Percentiles rank a stretch among this genome's conserved stretches.
Conservation (phyloP, 1,139 yeast genomes). For the Blastobotrys petasosporus region DNA sequence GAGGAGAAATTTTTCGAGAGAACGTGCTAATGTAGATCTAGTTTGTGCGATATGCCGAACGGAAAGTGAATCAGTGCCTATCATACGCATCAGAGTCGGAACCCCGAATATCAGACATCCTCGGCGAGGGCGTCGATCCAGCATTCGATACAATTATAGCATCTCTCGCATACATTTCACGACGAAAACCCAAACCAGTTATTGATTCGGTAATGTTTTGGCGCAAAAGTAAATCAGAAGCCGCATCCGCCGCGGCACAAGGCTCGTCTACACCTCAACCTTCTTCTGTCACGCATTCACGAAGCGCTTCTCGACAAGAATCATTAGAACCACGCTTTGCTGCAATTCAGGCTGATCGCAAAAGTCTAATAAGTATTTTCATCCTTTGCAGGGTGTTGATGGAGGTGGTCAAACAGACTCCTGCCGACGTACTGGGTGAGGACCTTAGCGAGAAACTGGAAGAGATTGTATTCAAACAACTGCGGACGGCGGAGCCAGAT, state of each 20-base stretch:
- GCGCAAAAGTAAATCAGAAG: constrained; percentile 88
- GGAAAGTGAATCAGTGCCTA: constrained; percentile 70
- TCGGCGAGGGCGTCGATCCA: constrained; percentile 83
- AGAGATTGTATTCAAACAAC: constrained; percentile 87
- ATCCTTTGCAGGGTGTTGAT: constrained; percentile 89
- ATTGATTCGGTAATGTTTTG: constrained; percentile 98
- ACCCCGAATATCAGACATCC: constrained; percentile 73
- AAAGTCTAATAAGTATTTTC: constrained; percentile 78
- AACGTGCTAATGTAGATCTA: constrained; percentile 2
- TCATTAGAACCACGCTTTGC: constrained; percentile 53
- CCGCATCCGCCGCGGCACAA: constrained; percentile 57
- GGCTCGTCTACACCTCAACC: not conserved
- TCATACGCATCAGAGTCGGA: constrained; percentile 64
- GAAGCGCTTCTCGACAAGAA: constrained; percentile 12
- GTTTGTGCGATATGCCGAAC: constrained; percentile 88
- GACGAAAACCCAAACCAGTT: constrained; percentile 88
- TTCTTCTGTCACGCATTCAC: constrained; percentile 14
- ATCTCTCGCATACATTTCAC: constrained; percentile 84
- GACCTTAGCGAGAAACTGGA: constrained; percentile 81
- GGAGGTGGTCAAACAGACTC: constrained; percentile 86
- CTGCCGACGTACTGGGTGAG: constrained; percentile 64
- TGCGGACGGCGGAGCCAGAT: constrained; percentile 80
- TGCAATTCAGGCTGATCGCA: constrained; percentile 80
- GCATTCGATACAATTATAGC: constrained; percentile 79
- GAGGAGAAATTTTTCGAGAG: not conserved